Evolutionary conservation across 192 early-diverging fungal genomes (phyloP).

Genomic region (Coemansia sp.): DNA sequence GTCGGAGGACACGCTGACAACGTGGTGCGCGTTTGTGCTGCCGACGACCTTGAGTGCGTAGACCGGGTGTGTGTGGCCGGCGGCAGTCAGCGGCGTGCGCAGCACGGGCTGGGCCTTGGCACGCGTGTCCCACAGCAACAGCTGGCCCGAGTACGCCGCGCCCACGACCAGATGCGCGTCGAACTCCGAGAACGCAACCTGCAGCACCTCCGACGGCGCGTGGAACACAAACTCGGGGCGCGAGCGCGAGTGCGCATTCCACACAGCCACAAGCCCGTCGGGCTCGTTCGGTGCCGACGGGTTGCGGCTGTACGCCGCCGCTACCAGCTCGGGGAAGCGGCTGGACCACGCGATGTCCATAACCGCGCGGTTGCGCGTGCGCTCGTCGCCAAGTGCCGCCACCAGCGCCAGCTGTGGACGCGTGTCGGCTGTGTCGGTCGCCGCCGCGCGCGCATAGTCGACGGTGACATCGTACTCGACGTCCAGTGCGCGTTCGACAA

Average conservation of each 20-base stretch:
- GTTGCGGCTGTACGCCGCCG: conserved; percentile 93
- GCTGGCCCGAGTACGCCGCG: conserved; percentile 97
- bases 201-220: conserved; percentile 87
- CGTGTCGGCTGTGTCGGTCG: conserved; percentile 66
- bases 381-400: conserved; percentile 79
- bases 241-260: conserved; percentile 86
- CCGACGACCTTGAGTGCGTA: conserved; percentile 88
- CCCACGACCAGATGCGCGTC: conserved; percentile 92
- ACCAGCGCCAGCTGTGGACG: conserved; percentile 65
- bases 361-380: conserved; percentile 85
- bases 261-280: conserved; percentile 91
- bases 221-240: conserved; percentile 96
- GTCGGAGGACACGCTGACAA: conserved; percentile 93
- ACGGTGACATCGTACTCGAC: conserved; percentile 88
- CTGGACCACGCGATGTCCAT: conserved; percentile 91
- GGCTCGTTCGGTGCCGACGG: conserved; percentile 81
- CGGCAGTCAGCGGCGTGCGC: conserved; percentile 89
- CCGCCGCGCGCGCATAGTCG: conserved; percentile 79
- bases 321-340: conserved; percentile 85
- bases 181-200: conserved; percentile 87
- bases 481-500: conserved; percentile 87
- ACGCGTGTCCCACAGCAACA: conserved; percentile 96
- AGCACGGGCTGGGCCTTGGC: conserved; percentile 86
- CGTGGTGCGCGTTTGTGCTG: conserved; percentile 91
- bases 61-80: conserved; percentile 96